Evolutionary conservation across 192 early-diverging fungal species (phyloP).

Genomic region (Coemansia umbellata): DNA sequence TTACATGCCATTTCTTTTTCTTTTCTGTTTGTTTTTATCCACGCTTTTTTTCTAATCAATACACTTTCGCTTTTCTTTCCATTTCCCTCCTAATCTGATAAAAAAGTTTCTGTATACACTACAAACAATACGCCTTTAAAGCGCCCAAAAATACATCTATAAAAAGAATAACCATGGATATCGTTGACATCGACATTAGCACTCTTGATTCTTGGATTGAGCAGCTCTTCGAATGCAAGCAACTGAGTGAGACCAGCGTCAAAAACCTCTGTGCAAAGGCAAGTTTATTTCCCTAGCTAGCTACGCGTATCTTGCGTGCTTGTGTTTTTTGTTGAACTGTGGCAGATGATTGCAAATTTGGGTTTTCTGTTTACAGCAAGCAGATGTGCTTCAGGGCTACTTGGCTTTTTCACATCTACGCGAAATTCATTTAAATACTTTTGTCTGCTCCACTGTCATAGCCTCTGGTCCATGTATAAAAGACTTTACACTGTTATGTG

Average conservation of each 20-base stretch:
- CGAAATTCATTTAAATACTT: too few species aligned
- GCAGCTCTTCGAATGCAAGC: slow-evolving; percentile 90
- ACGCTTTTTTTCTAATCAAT: neutral
- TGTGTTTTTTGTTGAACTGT: too few species aligned
- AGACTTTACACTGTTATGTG: too few species aligned
- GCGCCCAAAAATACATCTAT: neutral
- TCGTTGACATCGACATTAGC: slow-evolving; percentile 63
- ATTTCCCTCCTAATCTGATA: too few species aligned
- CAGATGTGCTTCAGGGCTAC: too few species aligned
- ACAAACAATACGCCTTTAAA: neutral
- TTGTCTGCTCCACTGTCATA: too few species aligned
- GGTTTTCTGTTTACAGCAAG: too few species aligned
- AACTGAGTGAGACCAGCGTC: slow-evolving; percentile 88
- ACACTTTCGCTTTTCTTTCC: neutral
- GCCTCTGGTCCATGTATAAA: too few species aligned
- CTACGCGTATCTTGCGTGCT: too few species aligned
- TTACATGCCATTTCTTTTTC: slow-evolving; percentile 1
- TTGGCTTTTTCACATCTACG: too few species aligned
- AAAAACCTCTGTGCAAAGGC: slow-evolving; percentile 98
- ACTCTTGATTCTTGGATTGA: slow-evolving; percentile 93
- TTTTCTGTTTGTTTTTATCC: slow-evolving; percentile 1
- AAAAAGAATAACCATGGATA: slow-evolving; percentile 37
- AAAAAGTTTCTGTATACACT: slow-evolving; percentile 3
- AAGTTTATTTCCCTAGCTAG: too few species aligned
- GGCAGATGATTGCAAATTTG: too few species aligned